These are phyloP conservation scores for Colletotrichum costaricense DNA, from an alignment of 2,329 filamentous ascomycete species.

Conservation along the genomic window DNA sequence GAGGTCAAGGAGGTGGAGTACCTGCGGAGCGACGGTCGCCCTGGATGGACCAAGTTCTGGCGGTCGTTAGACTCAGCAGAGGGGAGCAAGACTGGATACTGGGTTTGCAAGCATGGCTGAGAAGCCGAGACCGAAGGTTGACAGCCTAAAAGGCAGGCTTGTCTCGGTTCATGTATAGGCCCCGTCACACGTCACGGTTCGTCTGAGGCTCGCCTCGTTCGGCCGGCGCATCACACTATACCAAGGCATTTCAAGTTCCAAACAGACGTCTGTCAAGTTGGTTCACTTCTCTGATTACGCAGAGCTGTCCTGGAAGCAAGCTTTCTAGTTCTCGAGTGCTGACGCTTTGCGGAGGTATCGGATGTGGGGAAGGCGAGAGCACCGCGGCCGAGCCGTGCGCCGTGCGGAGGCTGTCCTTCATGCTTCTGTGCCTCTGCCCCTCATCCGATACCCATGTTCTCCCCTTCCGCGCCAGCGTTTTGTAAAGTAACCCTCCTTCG, in stretches of 20 bases:
- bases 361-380: neutral
- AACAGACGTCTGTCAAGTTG: constrained; percentile 1
- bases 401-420: constrained; percentile 7
- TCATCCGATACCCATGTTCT: neutral
- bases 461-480: neutral
- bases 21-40: constrained; percentile 25
- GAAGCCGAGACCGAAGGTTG: neutral
- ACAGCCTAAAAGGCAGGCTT: neutral
- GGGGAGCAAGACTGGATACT: constrained; percentile 25
- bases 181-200: neutral
- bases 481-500: neutral
- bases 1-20: constrained; percentile 30
- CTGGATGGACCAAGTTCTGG: constrained; percentile 36
- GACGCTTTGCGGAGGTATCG: constrained; percentile 10
- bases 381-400: constrained; percentile 5
- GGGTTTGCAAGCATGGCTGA: constrained; percentile 35
- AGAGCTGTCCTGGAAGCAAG: neutral
- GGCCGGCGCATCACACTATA: neutral
- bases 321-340: constrained; percentile 4
- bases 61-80: constrained; percentile 10
- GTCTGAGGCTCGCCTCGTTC: constrained; percentile 8
- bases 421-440: neutral
- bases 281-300: neutral
- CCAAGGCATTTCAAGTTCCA: constrained; percentile 29
- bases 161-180: constrained; percentile 10